A percentile compares a stretch with the other conserved stretches of the same genome.
Evolutionary conservation across 768 basidiomycete species (phyloP).

Genomic region (Trametes sanguinea): DNA sequence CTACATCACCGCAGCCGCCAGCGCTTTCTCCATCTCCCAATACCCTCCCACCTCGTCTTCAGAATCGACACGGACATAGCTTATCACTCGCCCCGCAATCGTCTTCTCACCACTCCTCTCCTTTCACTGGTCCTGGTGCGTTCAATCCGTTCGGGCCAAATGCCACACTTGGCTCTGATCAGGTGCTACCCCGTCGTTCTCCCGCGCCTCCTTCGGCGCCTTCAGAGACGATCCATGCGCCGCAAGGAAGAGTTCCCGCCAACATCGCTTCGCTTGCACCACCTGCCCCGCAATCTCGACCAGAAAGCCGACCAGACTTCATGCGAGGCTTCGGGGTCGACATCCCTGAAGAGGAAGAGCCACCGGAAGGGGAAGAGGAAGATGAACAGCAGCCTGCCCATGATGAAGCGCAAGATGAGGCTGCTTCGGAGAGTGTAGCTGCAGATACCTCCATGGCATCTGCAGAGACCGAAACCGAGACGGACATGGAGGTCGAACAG

Average conservation of each 20-base stretch:
- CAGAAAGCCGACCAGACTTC: conserved; percentile 70
- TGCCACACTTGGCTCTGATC: conserved; percentile 56
- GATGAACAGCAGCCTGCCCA: conserved; percentile 17
- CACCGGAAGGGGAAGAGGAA: conserved; percentile 51
- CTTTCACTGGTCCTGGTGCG: conserved; percentile 40
- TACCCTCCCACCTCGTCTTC: conserved; percentile 41
- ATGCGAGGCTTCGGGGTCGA: conserved; percentile 79
- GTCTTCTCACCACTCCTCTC: conserved; percentile 39
- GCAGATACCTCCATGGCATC: conserved; percentile 21
- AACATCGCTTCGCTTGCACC: conserved; percentile 48
- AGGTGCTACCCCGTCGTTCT: conserved; percentile 30
- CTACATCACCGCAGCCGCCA: conserved; percentile 66
- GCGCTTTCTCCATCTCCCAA: conserved; percentile 52
- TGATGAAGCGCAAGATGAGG: conserved; percentile 31
- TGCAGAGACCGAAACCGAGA: conserved; percentile 27
- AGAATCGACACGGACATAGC: conserved; percentile 69
- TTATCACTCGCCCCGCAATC: conserved; percentile 66
- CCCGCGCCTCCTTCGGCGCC: conserved; percentile 31
- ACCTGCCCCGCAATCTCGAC: conserved; percentile 46
- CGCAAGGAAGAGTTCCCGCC: conserved; percentile 56
- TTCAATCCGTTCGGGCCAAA: conserved; percentile 69
- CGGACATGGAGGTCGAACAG: conserved; percentile 34
- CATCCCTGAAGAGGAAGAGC: conserved; percentile 75
- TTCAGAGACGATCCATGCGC: conserved; percentile 46
- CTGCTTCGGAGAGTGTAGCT: conserved; percentile 36